phyloP scores from a whole-genome alignment of 306 rosid genomes.

The Begonia fuchsioides region DNA sequence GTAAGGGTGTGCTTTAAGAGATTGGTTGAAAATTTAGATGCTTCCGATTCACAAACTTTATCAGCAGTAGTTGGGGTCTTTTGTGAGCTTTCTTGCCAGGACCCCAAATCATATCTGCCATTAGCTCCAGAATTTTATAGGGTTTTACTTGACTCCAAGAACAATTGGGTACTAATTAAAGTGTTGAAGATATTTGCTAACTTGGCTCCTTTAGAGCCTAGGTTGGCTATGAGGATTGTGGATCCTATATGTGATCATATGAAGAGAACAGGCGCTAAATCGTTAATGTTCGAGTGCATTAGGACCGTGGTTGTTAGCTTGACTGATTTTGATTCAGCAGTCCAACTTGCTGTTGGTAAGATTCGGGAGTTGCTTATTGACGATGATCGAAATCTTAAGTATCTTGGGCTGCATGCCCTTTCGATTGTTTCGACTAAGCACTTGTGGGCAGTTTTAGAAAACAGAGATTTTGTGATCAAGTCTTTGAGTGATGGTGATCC shows the following conservation, averaged over 20 bases:
- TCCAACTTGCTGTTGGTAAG: slow-evolving; percentile 52
- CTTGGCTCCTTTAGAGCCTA: slow-evolving; percentile 62
- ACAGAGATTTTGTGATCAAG: slow-evolving; percentile 67
- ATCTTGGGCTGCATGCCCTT: slow-evolving; percentile 75
- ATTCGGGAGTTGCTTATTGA: slow-evolving; percentile 57
- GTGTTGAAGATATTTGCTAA: slow-evolving; percentile 62
- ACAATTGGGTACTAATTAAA: slow-evolving; percentile 85
- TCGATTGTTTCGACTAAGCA: slow-evolving; percentile 40
- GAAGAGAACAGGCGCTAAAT: slow-evolving; percentile 55
- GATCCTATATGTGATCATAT: slow-evolving; percentile 73
- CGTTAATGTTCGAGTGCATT: slow-evolving; percentile 72
- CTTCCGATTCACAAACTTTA: slow-evolving; percentile 35
- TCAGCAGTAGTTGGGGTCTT: slow-evolving; percentile 72
- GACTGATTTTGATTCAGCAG: slow-evolving; percentile 51
- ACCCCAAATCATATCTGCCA: slow-evolving; percentile 66
- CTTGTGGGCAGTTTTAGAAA: slow-evolving; percentile 78
- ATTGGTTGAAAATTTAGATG: slow-evolving; percentile 76
- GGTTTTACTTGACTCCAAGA: slow-evolving; percentile 60
- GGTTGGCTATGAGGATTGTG: slow-evolving; percentile 63
- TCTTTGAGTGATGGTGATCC: slow-evolving; percentile 78
- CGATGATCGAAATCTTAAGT: slow-evolving; percentile 80
- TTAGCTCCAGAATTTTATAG: slow-evolving; percentile 78
- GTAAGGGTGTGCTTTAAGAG: slow-evolving; percentile 88
- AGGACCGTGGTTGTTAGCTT: slow-evolving; percentile 71
- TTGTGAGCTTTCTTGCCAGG: slow-evolving; percentile 61